These are phyloP conservation scores for Euryodendron excelsum DNA, from an alignment of 148 eudicot species.

Conservation along the genomic window DNA sequence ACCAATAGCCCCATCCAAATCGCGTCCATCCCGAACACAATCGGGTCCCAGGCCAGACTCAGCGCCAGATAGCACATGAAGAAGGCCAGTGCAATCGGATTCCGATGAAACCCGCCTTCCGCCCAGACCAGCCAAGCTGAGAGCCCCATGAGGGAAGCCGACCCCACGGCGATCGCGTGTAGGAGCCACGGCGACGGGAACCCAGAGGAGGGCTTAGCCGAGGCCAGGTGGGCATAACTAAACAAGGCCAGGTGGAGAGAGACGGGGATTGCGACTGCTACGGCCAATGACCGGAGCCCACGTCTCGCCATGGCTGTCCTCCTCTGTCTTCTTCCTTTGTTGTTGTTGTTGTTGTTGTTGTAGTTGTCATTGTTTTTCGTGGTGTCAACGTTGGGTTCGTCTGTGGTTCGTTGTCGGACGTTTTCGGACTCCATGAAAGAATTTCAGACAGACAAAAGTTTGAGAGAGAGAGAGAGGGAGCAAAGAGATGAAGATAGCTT, in stretches of 20 bases:
- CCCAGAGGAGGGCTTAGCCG: slow-evolving; percentile 33
- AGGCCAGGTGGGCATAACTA: slow-evolving; percentile 32
- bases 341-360: not conserved
- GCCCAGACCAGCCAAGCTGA: slow-evolving; percentile 92
- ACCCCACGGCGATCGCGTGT: slow-evolving; percentile 50
- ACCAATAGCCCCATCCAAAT: slow-evolving; percentile 54
- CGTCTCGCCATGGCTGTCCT: slow-evolving; percentile 49
- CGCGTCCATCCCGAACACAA: slow-evolving; percentile 51
- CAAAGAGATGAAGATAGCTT: not conserved
- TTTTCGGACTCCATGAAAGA: slow-evolving; percentile 35
- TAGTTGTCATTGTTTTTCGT: not conserved
- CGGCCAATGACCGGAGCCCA: slow-evolving; percentile 54
- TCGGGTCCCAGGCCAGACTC: slow-evolving; percentile 65
- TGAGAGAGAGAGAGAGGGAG: not conserved
- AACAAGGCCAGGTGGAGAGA: slow-evolving; percentile 40
- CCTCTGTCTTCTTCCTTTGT: slow-evolving; percentile 20
- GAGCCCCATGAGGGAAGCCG: slow-evolving; percentile 56
- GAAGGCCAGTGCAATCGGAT: slow-evolving; percentile 35
- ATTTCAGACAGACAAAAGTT: not conserved
- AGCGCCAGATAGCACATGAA: slow-evolving; percentile 56
- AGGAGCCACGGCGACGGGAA: slow-evolving; percentile 68
- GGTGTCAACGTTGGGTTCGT: slow-evolving; percentile 13
- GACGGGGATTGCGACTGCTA: slow-evolving; percentile 58
- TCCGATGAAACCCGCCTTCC: slow-evolving; percentile 72
- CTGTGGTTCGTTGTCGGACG: slow-evolving; percentile 38